Conservation (phyloP, 257 asterid species). For the Echium plantagineum region DNA sequence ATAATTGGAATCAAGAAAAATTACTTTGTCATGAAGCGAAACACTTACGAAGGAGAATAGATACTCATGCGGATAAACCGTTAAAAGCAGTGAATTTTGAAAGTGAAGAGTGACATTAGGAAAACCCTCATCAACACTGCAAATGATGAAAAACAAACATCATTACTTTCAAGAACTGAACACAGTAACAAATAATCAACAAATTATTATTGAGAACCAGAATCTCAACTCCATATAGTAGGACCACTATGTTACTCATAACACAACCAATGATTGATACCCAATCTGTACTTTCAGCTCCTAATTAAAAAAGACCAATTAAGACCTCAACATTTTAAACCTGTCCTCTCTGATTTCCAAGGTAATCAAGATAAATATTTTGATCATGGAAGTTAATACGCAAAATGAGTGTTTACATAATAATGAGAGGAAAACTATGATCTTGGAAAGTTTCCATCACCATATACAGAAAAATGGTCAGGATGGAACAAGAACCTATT, state of each 20-base stretch:
- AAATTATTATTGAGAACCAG: background rate
- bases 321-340: background rate
- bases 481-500: too few relatives aligned
- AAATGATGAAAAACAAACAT: conserved; percentile 18
- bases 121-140: conserved; percentile 95
- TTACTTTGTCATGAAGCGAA: background rate
- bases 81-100: conserved; percentile 67
- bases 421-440: background rate
- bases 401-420: background rate
- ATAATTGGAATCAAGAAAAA: background rate
- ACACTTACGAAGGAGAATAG: conserved; percentile 89
- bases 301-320: background rate
- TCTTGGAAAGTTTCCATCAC: too few relatives aligned
- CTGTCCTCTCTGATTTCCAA: background rate
- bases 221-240: background rate
- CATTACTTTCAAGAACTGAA: conserved; percentile 6
- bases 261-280: background rate
- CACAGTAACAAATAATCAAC: background rate
- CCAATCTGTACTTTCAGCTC: background rate
- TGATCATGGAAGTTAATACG: background rate
- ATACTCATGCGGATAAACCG: conserved; percentile 85
- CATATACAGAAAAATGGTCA: too few relatives aligned
- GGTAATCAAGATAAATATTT: background rate
- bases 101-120: conserved; percentile 82
- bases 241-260: background rate